phyloP scores from a whole-genome alignment of 2,329 filamentous ascomycete species.

The Verticillium tricorpus region DNA sequence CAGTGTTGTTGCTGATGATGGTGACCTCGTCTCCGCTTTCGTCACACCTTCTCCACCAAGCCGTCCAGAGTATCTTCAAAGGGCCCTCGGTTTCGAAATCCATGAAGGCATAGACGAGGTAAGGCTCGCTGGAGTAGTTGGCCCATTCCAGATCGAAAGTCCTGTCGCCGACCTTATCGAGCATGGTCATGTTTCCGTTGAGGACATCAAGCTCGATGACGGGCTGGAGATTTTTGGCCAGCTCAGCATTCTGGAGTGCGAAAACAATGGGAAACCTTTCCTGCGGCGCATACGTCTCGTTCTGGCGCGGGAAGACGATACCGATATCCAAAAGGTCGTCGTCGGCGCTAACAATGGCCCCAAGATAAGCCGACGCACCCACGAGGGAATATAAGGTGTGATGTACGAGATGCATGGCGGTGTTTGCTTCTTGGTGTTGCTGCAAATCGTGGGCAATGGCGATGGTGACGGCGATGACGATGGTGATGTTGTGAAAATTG shows the following conservation, averaged over 20 bases:
- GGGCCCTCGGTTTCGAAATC: constrained; percentile 7
- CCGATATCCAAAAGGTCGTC: constrained; percentile 18
- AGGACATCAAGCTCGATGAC: constrained; percentile 1
- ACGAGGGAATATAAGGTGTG: constrained; percentile 4
- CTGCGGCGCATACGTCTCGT: constrained; percentile 22
- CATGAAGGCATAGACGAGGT: constrained; percentile 5
- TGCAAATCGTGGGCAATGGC: not conserved
- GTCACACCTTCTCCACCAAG: constrained; percentile 7
- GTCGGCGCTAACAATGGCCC: constrained; percentile 5
- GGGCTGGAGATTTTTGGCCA: constrained; percentile 12
- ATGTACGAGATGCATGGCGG: constrained; percentile 3
- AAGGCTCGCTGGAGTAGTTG: constrained; percentile 5
- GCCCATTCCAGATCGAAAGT: not conserved
- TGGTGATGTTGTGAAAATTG: not conserved
- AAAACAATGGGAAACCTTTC: constrained; percentile 22
- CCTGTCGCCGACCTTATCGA: not conserved
- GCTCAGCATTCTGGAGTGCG: constrained; percentile 18
- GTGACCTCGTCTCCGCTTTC: constrained; percentile 6
- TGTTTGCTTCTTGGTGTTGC: not conserved
- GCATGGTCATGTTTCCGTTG: not conserved
- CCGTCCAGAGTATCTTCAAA: constrained; percentile 3
- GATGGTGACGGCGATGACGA: not conserved
- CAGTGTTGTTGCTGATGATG: constrained; percentile 3
- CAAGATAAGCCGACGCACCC: constrained; percentile 6
- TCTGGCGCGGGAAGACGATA: constrained; percentile 23